These are phyloP conservation scores for Neoboletus magnificus DNA, from an alignment of 768 basidiomycete genomes.

Conservation along the genomic window DNA sequence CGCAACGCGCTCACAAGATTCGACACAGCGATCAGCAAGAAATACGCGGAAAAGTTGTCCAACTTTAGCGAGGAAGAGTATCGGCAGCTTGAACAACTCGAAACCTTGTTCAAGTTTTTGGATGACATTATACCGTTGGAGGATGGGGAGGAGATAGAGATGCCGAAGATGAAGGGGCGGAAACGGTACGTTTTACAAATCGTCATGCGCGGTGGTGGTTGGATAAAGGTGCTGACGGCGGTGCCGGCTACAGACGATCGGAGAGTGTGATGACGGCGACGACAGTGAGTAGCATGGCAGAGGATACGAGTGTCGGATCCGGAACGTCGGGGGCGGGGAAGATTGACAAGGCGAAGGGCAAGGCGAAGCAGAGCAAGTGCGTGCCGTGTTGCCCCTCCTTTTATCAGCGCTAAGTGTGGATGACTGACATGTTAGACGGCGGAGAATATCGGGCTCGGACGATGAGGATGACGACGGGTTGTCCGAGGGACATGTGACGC, in stretches of 20 bases:
- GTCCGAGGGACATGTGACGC: slow-evolving; percentile 26
- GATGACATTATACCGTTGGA: slow-evolving; percentile 69
- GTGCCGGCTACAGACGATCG: slow-evolving; percentile 47
- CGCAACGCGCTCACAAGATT: slow-evolving; percentile 75
- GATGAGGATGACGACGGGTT: slow-evolving; percentile 45
- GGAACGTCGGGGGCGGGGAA: slow-evolving; percentile 24
- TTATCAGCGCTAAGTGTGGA: not conserved
- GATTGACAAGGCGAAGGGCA: slow-evolving; percentile 22
- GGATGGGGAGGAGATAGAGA: slow-evolving; percentile 50
- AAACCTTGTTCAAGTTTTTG: slow-evolving; percentile 64
- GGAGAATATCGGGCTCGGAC: slow-evolving; percentile 52
- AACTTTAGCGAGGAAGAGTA: slow-evolving; percentile 72
- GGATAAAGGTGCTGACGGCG: not conserved
- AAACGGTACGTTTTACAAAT: slow-evolving; percentile 44
- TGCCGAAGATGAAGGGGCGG: slow-evolving; percentile 40
- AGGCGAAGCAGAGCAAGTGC: slow-evolving; percentile 41
- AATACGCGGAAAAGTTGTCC: slow-evolving; percentile 66
- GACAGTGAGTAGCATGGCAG: slow-evolving; percentile 40
- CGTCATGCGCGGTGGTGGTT: no score
- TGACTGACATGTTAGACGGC: slow-evolving; percentile 38
- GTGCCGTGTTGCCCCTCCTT: slow-evolving; percentile 8
- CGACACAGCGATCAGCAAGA: slow-evolving; percentile 61
- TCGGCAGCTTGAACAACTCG: slow-evolving; percentile 58
- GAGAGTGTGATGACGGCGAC: slow-evolving; percentile 50
- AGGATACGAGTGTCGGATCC: slow-evolving; percentile 32